Evolutionary conservation across 805 yeast species (phyloP), one percentile per base, ranked within the genome.

Genomic region (Nakazawaea wyomingensis): DNA sequence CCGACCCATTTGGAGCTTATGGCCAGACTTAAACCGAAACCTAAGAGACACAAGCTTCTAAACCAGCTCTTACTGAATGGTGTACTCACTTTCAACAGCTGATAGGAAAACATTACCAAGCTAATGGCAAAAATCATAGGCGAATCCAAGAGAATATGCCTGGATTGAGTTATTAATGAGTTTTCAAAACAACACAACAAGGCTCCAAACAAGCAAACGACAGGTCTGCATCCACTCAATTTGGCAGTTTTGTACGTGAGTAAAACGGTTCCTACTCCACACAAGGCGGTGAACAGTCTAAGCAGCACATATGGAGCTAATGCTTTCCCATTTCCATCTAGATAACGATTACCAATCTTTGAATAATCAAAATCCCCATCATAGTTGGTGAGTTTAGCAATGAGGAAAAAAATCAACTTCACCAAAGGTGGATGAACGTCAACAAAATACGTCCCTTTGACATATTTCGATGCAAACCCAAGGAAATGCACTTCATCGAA

Each of bases 341-440:
- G 40, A 56, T 70, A 71, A 48, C 55, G 63, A 33, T 66, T 63
- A 22, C 81, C 83, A 38, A 78, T 75, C 28, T 43, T 60, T 42
- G 50, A 50, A 54, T 68, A 69, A 41, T 62, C 68, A 46, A 65
- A 65, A 47, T 59, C 59, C 17, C 66, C 85, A 49, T 77, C 68
- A 62, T 72, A 79, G 4, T 82, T 80, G 28, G 68, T 68, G 14
- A 76, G 30, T 47, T 65, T 60, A 2, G 80, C 81, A 6, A 80
- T 64, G 42, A 72, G 67, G 24, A 76, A 78, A 52, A 71, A 80
- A 10, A 80, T 57, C 60, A 84, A 61, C 50, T 81, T 79, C 30
- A 74, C 80, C 40, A 84, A 62, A 4, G 91, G 90, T 9, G 91
- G 90, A 49, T 82, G 83, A 21, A 81, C 81, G 53, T 82, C 89